phyloP scores from a whole-genome alignment of 1,284 basidiomycete genomes.

The Cutaneotrichosporon cavernicola region DNA sequence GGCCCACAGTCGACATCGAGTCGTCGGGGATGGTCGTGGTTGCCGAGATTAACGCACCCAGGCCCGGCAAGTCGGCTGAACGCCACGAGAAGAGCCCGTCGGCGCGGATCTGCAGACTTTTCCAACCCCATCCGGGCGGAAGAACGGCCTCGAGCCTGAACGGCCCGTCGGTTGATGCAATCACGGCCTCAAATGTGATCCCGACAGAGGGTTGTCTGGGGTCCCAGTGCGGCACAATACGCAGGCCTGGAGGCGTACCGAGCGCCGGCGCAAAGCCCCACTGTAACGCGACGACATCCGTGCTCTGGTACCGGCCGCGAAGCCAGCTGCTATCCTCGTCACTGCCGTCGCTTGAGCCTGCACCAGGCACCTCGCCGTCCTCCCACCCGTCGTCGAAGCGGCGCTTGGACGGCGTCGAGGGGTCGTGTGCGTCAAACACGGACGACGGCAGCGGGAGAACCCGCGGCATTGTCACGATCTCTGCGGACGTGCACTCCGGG shows the following conservation, averaged over 20 bases:
- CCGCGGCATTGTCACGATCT: constrained; percentile 41
- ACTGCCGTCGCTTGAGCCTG: constrained; percentile 28
- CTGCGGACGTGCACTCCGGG: constrained; percentile 27
- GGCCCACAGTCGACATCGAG: constrained; percentile 33
- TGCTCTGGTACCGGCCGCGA: constrained; percentile 45
- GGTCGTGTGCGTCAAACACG: constrained; percentile 21
- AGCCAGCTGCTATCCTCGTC: constrained; percentile 38
- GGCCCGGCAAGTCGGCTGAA: constrained; percentile 33
- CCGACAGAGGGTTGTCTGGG: constrained; percentile 26
- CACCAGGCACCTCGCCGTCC: constrained; percentile 37
- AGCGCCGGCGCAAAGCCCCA: constrained; percentile 35
- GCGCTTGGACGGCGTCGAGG: constrained; percentile 7
- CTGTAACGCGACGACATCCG: constrained; percentile 36
- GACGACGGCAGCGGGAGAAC: constrained; percentile 33
- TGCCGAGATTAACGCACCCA: constrained; percentile 20
- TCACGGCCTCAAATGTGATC: constrained; percentile 29
- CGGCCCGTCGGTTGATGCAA: constrained; percentile 8
- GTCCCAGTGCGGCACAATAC: constrained; percentile 34
- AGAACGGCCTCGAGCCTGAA: constrained; percentile 30
- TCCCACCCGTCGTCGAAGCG: constrained; percentile 40
- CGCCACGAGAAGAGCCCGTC: constrained; percentile 36
- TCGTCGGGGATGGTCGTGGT: constrained; percentile 18
- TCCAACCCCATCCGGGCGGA: constrained; percentile 46
- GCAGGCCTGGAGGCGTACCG: constrained; percentile 26
- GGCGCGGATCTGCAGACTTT: constrained; percentile 32